Conservation (phyloP, 1,139 yeast species). For the Geotrichum histeridarum region DNA sequence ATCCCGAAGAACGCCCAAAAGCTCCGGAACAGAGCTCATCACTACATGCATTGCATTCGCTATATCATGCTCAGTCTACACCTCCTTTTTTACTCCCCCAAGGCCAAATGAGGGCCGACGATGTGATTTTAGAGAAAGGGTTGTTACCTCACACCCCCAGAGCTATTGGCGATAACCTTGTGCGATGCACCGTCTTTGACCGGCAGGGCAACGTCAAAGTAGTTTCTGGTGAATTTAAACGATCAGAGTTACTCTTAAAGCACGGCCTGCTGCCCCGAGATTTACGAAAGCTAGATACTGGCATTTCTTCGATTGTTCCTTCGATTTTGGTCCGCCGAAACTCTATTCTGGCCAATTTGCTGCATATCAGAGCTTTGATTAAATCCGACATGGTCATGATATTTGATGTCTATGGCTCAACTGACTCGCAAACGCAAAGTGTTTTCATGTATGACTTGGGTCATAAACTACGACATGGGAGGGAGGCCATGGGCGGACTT, state of each 20-base stretch:
- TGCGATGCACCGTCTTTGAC: slow-evolving; percentile 75
- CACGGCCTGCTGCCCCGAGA: slow-evolving; percentile 80
- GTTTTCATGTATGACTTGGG: slow-evolving; percentile 83
- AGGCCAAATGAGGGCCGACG: neutral
- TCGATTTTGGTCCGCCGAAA: slow-evolving; percentile 72
- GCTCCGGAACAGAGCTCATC: no score
- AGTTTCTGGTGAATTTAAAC: slow-evolving; percentile 72
- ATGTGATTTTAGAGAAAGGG: slow-evolving; percentile 10
- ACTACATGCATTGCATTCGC: neutral
- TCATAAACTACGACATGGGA: slow-evolving; percentile 53
- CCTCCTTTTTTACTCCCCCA: neutral
- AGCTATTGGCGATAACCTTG: slow-evolving; percentile 36
- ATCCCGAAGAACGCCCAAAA: no score
- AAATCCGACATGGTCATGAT: slow-evolving; percentile 75
- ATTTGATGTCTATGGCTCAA: slow-evolving; percentile 66
- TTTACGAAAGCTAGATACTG: slow-evolving; percentile 79
- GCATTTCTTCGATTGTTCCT: slow-evolving; percentile 84
- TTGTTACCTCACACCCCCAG: slow-evolving; percentile 17
- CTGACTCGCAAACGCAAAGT: slow-evolving; percentile 60
- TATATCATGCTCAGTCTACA: neutral
- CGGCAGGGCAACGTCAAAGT: slow-evolving; percentile 63
- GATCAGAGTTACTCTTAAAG: slow-evolving; percentile 66
- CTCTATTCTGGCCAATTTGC: slow-evolving; percentile 71
- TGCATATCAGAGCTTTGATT: slow-evolving; percentile 83
- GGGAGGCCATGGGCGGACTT: slow-evolving; percentile 35